Conservation (phyloP, 371 early-diverging fungal species). For the Rhizopus microsporus region DNA sequence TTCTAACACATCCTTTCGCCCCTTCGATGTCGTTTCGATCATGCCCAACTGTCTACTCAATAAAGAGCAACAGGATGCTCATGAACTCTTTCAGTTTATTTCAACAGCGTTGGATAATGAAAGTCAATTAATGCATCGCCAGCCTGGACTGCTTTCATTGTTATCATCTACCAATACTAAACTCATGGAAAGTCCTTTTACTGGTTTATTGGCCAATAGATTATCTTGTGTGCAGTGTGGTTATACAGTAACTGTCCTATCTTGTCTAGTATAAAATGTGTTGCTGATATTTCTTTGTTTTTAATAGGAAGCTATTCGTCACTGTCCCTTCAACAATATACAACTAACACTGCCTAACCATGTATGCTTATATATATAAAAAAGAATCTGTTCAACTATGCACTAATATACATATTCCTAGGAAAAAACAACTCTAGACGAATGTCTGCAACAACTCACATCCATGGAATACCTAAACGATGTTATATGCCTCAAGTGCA, state of each 20-base stretch:
- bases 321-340: conserved; percentile 73
- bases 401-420: conserved; percentile 1
- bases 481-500: conserved; percentile 67
- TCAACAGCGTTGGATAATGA: conserved; percentile 76
- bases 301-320: conserved; percentile 67
- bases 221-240: conserved; percentile 78
- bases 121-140: conserved; percentile 17
- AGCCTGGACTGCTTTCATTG: conserved; percentile 12
- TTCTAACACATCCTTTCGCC: conserved; percentile 30
- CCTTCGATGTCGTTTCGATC: conserved; percentile 32
- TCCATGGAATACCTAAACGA: conserved; percentile 65
- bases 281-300: neutral
- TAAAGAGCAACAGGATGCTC: conserved; percentile 88
- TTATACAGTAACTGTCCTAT: conserved; percentile 53
- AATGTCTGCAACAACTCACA: conserved; percentile 58
- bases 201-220: conserved; percentile 70
- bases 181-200: conserved; percentile 58
- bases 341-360: conserved; percentile 63
- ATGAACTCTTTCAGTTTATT: conserved; percentile 87
- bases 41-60: conserved; percentile 48
- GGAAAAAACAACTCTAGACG: conserved; percentile 53
- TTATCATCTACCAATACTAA: neutral
- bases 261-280: neutral
- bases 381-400: neutral
- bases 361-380: conserved; percentile 13